Percentiles rank a stretch among this genome's conserved stretches.
These are phyloP conservation scores for Leccinum boreale DNA, from an alignment of 768 basidiomycete species.

Conservation along the genomic window DNA sequence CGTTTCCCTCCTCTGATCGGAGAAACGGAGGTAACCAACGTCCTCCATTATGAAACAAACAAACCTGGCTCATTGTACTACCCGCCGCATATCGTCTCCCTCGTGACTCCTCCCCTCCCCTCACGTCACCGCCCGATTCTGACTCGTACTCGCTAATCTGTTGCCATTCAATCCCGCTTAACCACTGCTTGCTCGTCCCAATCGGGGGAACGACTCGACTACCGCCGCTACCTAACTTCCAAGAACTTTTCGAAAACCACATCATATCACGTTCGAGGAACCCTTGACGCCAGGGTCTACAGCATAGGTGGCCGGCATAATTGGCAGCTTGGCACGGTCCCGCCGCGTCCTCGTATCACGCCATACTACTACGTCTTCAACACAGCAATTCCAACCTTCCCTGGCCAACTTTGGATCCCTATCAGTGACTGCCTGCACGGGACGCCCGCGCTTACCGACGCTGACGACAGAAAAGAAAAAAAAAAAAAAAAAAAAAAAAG, in stretches of 20 bases:
- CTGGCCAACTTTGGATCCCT: neutral
- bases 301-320: neutral
- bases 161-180: neutral
- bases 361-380: neutral
- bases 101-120: neutral
- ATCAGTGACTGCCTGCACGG: neutral
- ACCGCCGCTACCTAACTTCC: neutral
- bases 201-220: neutral
- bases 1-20: slow-evolving; percentile 9
- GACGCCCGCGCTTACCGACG: slow-evolving; percentile 1
- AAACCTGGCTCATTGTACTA: neutral
- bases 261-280: neutral
- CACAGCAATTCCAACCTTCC: neutral
- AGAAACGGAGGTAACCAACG: slow-evolving; percentile 20
- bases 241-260: neutral
- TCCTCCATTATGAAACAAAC: slow-evolving; percentile 5
- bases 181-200: neutral
- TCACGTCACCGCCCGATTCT: neutral
- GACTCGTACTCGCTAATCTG: neutral
- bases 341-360: neutral
- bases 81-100: neutral
- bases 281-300: neutral
- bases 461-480: neutral
- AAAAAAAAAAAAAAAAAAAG: neutral
- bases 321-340: neutral